Percentiles rank a stretch among this genome's conserved stretches.
Evolutionary conservation across 2,329 filamentous ascomycete genomes (phyloP).

Genomic region (Exophiala phaeomuriformis): DNA sequence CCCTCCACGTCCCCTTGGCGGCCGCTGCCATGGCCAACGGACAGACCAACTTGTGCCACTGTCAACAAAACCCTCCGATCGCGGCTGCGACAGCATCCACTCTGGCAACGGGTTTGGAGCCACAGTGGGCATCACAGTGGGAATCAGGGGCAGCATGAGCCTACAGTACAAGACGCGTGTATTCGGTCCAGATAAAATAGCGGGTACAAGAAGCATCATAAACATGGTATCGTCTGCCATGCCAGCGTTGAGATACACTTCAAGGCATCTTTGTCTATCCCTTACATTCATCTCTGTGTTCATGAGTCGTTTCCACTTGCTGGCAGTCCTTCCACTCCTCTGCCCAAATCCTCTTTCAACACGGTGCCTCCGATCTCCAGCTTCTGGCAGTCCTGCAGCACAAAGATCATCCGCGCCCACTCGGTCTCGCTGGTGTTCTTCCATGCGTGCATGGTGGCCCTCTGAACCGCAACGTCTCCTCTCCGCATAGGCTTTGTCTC

Average conservation of each 20-base stretch:
- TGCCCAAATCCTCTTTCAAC: conserved; percentile 25
- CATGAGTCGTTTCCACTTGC: conserved; percentile 22
- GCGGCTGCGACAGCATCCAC: background rate
- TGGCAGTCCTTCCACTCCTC: conserved; percentile 20
- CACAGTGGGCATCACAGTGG: background rate
- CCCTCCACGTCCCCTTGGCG: background rate
- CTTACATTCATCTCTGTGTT: background rate
- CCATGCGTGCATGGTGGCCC: conserved; percentile 41
- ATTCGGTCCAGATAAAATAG: no score
- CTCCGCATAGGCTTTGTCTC: conserved; percentile 41
- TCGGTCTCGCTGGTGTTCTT: conserved; percentile 30
- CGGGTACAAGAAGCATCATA: no score
- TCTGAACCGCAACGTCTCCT: conserved; percentile 51
- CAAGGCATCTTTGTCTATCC: no score
- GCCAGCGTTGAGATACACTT: background rate
- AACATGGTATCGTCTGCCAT: background rate
- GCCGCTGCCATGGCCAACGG: background rate
- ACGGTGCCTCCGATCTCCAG: conserved; percentile 22
- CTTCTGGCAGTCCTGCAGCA: conserved; percentile 25
- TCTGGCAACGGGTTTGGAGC: background rate
- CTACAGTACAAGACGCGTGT: background rate
- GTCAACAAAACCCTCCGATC: background rate
- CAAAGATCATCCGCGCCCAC: conserved; percentile 27
- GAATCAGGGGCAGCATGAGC: background rate
- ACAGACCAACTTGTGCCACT: background rate